These are phyloP conservation scores for Takashimella koratensis DNA, from an alignment of 1,284 basidiomycete species.

Conservation along the genomic window DNA sequence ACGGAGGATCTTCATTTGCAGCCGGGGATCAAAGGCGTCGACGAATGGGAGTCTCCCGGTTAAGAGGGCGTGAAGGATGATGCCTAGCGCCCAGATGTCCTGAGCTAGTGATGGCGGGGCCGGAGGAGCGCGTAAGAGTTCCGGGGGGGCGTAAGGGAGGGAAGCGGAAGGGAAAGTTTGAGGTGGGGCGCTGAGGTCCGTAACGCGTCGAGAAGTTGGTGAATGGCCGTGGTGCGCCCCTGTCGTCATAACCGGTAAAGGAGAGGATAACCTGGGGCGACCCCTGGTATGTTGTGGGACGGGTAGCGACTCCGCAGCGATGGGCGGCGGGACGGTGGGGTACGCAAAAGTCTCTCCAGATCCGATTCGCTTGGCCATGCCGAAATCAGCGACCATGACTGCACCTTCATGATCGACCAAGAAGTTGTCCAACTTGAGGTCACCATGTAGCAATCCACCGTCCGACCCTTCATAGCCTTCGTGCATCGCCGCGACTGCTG, in stretches of 20 bases:
- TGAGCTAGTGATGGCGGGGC: slow-evolving; percentile 55
- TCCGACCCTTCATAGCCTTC: slow-evolving; percentile 53
- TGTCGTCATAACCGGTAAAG: background rate
- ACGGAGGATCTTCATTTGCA: slow-evolving; percentile 84
- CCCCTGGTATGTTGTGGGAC: background rate
- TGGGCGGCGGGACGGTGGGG: slow-evolving; percentile 12
- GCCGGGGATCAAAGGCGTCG: slow-evolving; percentile 81
- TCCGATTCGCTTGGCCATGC: slow-evolving; percentile 38
- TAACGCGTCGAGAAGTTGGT: slow-evolving; percentile 2
- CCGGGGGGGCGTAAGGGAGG: slow-evolving; percentile 82
- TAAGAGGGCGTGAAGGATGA: slow-evolving; percentile 77
- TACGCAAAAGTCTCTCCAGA: background rate
- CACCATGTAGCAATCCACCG: slow-evolving; percentile 75
- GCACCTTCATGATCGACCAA: slow-evolving; percentile 77
- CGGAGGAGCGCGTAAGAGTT: slow-evolving; percentile 58
- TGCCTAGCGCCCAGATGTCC: slow-evolving; percentile 90
- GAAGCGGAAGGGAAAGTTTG: slow-evolving; percentile 70
- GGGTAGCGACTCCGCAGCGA: background rate
- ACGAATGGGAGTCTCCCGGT: slow-evolving; percentile 75
- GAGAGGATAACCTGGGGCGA: background rate
- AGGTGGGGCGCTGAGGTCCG: background rate
- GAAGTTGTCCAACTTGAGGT: slow-evolving; percentile 96
- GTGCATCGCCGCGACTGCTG: slow-evolving; percentile 82
- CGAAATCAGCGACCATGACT: slow-evolving; percentile 46
- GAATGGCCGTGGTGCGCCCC: background rate